phyloP scores from a whole-genome alignment of 345 rosid species.

The Raphanus sativus region DNA sequence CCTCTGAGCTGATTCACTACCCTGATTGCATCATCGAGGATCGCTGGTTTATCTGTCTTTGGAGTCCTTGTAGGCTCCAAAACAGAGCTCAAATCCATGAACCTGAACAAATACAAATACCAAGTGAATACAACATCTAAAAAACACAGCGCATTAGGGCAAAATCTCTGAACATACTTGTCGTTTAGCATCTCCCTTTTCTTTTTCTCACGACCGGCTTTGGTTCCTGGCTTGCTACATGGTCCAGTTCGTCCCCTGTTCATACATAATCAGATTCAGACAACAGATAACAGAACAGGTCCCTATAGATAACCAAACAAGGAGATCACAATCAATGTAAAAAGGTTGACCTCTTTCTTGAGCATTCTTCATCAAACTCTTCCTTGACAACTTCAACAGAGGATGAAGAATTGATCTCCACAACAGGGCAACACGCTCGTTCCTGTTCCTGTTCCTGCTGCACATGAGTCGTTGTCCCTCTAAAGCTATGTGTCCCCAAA shows the following conservation, averaged over 20 bases:
- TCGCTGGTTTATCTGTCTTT: slow-evolving; percentile 77
- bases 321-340: neutral
- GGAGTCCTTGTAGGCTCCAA: slow-evolving; percentile 78
- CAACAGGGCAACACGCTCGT: slow-evolving; percentile 6
- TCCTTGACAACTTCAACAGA: slow-evolving; percentile 35
- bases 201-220: slow-evolving; percentile 89
- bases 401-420: slow-evolving; percentile 39
- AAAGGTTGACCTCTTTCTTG: slow-evolving; percentile 31
- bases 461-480: neutral
- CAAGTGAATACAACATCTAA: neutral
- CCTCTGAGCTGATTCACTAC: slow-evolving; percentile 71
- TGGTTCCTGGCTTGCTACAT: slow-evolving; percentile 44
- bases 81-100: slow-evolving; percentile 73
- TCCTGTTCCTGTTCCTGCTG: slow-evolving; percentile 14
- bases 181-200: slow-evolving; percentile 85
- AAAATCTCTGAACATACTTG: slow-evolving; percentile 43
- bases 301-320: slow-evolving; percentile 14
- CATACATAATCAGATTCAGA: slow-evolving; percentile 24
- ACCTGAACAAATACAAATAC: slow-evolving; percentile 46
- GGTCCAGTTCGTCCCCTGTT: slow-evolving; percentile 40
- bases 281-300: no score
- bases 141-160: neutral
- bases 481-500: slow-evolving; percentile 11
- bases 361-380: slow-evolving; percentile 37
- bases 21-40: slow-evolving; percentile 77